Evolutionary conservation across 2,329 filamentous ascomycete species (phyloP), one percentile per base, ranked within the genome.

Genomic region (Aspergillus candidus): DNA sequence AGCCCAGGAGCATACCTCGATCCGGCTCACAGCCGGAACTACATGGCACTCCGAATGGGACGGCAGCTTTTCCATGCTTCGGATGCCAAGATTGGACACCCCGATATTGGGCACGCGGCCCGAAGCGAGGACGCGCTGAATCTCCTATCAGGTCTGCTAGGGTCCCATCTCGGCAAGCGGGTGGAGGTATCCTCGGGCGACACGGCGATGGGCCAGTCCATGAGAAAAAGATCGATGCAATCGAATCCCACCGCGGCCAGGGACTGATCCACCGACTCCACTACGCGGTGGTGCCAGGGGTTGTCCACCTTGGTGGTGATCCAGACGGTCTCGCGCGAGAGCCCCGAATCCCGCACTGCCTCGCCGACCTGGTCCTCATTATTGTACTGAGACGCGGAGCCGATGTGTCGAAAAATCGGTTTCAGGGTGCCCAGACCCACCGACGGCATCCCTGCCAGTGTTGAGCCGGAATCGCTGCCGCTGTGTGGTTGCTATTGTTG

Each of bases 1-100:
- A 74, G 85, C 84, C 72, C 84, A 84, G 31, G 86, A 86, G 70
- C 90, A 86, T 15, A 89, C 76, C 69, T 90, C 86, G 49, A 61
- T 56, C 40, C 91, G 86, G 76, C 90, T 89, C 54, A 88, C 85
- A 10, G 85, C 83, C 12, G 75, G 76, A 13, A 71, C 65, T 44
- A 77, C 81, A 5, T 31, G 11, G 29, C 38, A 40, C 72, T 82
- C 38, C 84, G 37, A 47, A 52, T 82, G 76, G 51, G 74, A 77
- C 47, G 89, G 71, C 42, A 89, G 73, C 64, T 78, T 83, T 73
- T 88, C 82, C 38, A 89, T 71, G 65, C 89, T 83, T 60, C 71
- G 78, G 63, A 88, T 84, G 49, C 74, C 80, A 66, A 90, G 89
- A 74, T 90, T 91, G 65, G 83, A 86, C 38, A 90, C 83, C 51